A percentile compares a stretch with the other conserved stretches of the same genome.
Evolutionary conservation across 2,329 filamentous ascomycete genomes (phyloP).

Genomic region (Pseudocercospora vitis): DNA sequence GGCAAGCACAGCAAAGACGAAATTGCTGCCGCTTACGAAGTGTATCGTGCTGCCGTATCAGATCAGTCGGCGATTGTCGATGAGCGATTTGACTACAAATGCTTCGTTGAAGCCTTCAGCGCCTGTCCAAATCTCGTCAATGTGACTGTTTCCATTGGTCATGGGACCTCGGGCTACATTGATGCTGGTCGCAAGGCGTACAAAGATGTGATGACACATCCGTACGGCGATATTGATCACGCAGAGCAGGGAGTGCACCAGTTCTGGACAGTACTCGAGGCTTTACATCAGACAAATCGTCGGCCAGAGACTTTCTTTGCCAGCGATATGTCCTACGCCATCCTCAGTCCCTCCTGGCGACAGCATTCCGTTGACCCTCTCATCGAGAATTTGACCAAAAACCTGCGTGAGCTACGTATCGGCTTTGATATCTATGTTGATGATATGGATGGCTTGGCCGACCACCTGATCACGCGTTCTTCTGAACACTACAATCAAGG

Average conservation of each 20-base stretch:
- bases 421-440: background rate
- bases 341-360: background rate
- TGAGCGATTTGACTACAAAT: background rate
- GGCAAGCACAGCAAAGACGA: background rate
- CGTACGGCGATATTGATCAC: background rate
- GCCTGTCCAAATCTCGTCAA: background rate
- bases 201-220: background rate
- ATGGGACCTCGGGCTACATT: background rate
- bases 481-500: background rate
- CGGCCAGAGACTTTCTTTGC: background rate
- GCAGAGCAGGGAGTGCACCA: constrained; percentile 12
- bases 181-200: background rate
- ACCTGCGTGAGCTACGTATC: background rate
- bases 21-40: background rate
- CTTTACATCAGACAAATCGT: background rate
- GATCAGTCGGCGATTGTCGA: background rate
- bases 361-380: background rate
- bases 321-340: background rate
- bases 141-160: background rate
- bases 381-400: constrained; percentile 1
- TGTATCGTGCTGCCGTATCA: background rate
- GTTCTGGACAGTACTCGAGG: constrained; percentile 7
- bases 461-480: background rate
- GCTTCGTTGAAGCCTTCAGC: background rate
- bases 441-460: background rate